A percentile compares a stretch with the other conserved stretches of the same genome.
Evolutionary conservation across 441 rosid genomes (phyloP).

Genomic region (Gossypium davidsonii): DNA sequence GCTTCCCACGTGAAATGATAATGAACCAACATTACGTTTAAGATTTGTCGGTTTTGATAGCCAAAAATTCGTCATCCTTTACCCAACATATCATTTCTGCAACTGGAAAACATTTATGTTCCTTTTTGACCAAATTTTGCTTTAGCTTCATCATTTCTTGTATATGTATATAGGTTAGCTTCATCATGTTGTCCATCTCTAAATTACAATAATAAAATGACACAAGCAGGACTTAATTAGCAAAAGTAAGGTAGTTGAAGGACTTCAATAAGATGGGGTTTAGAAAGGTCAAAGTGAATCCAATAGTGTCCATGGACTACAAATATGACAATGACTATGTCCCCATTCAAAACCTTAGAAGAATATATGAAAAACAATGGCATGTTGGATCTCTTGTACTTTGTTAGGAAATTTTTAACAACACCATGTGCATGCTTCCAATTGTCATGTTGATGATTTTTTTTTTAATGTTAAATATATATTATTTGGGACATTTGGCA

Average conservation of each 20-base stretch:
- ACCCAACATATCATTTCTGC: slow-evolving; percentile 18
- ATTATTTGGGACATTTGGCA: neutral
- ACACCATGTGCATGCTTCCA: neutral
- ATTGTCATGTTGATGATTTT: too few species aligned
- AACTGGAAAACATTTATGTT: neutral
- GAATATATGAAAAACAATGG: neutral
- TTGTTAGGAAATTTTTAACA: neutral
- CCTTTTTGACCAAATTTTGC: slow-evolving; percentile 11
- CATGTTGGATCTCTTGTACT: neutral
- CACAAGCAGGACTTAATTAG: too few species aligned
- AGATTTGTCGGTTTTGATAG: too few species aligned
- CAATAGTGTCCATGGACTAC: neutral
- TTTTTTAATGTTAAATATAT: too few species aligned
- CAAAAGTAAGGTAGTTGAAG: too few species aligned
- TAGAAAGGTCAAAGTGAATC: neutral
- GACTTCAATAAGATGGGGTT: too few species aligned
- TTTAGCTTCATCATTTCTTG: neutral
- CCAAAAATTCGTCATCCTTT: slow-evolving; percentile 7
- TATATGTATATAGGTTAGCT: too few species aligned
- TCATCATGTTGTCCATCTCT: too few species aligned
- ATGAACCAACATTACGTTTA: too few species aligned
- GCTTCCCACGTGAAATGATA: neutral
- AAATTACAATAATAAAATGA: too few species aligned
- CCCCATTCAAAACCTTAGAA: neutral
- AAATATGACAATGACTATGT: neutral